A percentile compares a stretch with the other conserved stretches of the same genome.
These are phyloP conservation scores for Nymphaea colorata DNA, from an alignment of 164 flowering plant genomes.

Conservation along the genomic window DNA sequence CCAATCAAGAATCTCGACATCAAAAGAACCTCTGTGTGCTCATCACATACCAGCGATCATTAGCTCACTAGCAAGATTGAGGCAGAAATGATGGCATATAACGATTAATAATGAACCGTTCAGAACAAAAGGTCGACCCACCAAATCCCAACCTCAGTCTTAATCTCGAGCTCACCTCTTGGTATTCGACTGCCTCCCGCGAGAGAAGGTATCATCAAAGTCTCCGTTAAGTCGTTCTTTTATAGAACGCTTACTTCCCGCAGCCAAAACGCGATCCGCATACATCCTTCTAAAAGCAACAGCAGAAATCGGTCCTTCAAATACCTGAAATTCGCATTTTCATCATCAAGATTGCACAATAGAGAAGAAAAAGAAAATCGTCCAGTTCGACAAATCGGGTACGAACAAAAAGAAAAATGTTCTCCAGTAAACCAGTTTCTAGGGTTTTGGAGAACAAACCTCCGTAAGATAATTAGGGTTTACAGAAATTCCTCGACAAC, in stretches of 20 bases:
- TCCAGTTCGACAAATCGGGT: too few species aligned
- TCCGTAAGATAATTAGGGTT: not conserved
- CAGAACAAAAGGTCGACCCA: not conserved
- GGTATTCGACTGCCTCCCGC: constrained; percentile 4
- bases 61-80: too few species aligned
- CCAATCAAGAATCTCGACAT: not conserved
- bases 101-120: not conserved
- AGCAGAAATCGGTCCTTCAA: too few species aligned
- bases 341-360: not conserved
- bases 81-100: not conserved
- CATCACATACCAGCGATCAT: not conserved
- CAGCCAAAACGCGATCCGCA: constrained; percentile 18
- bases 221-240: constrained; percentile 20
- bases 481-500: not conserved
- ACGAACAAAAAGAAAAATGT: too few species aligned
- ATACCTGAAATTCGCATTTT: not conserved
- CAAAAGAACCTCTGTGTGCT: not conserved
- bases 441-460: not conserved
- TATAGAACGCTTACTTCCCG: constrained; percentile 15
- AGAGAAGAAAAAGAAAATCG: not conserved
- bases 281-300: constrained; percentile 8
- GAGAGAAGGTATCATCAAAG: constrained; percentile 5
- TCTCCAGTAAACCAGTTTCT: not conserved
- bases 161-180: not conserved
- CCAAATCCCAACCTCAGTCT: too few species aligned